Base-by-base conservation (phyloP, 805 yeast genomes). In the Candida xiaguanensis region DNA sequence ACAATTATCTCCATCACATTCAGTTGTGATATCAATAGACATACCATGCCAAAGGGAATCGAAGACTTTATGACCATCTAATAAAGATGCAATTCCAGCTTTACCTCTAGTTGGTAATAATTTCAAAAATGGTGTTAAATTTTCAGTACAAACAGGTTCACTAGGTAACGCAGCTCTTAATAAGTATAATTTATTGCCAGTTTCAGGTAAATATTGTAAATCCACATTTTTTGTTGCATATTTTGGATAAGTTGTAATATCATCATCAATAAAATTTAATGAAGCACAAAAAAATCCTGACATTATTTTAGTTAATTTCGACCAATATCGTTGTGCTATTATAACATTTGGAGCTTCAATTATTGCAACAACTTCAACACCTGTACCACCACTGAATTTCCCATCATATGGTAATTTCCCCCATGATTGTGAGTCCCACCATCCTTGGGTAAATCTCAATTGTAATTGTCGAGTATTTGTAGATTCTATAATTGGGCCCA, bases 211-310 rank as follows among this genome's bases (percentile, higher is more conserved):
- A 16, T 47, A 44, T 7, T 43, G 23, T 9, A 42, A 38, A 23
- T 34, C 65, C 59, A 34, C 53, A 48, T 45, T 67, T 51, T 22
- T 66, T 58, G 33, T 63, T 0, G 91, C 88, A 42, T 69, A 48
- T 27, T 49, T 52, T 1, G 74, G 74, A 31, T 55, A 76, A 0
- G 95, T 82, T 0, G 98, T 89, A 38, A 77, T 78, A 2, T 87
- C 70, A 19, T 76, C 76, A 56, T 88, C 95, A 38, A 93, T 82
- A 60, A 88, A 89, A 55, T 93, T 90, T 39, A 93, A 69, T 8
- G 96, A 88, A 0, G 98, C 97, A 64, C 99, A 93, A 59, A 93
- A 93, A 51, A 88, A 73, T 1, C 98, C 99, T 2, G 96, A 84
- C 36, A 93, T 65, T 1, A 84, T 75, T 50, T 86, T 83, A 5